These are phyloP conservation scores for Stromatinia cepivora DNA, from an alignment of 2,329 filamentous ascomycete species.

Conservation along the genomic window DNA sequence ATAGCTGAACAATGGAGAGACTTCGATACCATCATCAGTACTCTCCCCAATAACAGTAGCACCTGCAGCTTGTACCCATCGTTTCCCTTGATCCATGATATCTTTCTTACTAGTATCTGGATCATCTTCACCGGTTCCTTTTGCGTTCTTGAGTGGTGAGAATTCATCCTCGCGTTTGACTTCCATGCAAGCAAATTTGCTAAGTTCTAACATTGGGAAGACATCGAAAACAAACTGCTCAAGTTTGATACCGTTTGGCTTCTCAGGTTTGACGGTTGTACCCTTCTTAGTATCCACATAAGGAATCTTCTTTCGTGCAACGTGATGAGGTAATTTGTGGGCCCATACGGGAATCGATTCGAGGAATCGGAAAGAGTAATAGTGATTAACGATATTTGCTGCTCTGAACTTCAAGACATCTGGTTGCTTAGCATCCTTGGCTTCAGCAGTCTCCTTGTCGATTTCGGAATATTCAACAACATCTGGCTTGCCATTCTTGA, in stretches of 20 bases:
- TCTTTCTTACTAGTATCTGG: slow-evolving; percentile 89
- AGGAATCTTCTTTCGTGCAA: slow-evolving; percentile 98
- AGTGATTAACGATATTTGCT: slow-evolving; percentile 99
- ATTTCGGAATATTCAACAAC: slow-evolving; percentile 99
- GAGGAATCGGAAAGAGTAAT: slow-evolving; percentile 94
- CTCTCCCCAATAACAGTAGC: slow-evolving; percentile 68
- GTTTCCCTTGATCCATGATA: slow-evolving; percentile 84
- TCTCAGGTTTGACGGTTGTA: slow-evolving; percentile 82
- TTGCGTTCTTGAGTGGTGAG: slow-evolving; percentile 90
- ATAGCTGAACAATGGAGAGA: slow-evolving; percentile 93
- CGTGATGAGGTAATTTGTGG: slow-evolving; percentile 86
- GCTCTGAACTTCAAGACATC: slow-evolving; percentile 91
- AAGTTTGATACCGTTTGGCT: slow-evolving; percentile 97
- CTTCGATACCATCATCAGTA: slow-evolving; percentile 71
- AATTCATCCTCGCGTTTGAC: slow-evolving; percentile 97
- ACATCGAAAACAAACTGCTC: slow-evolving; percentile 99
- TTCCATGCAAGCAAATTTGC: slow-evolving; percentile 93
- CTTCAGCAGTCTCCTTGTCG: slow-evolving; percentile 82
- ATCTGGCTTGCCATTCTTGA: slow-evolving; percentile 93
- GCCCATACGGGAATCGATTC: slow-evolving; percentile 86
- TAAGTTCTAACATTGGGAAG: slow-evolving; percentile 82
- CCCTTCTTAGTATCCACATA: slow-evolving; percentile 74
- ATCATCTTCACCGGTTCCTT: slow-evolving; percentile 86
- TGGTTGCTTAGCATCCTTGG: slow-evolving; percentile 76
- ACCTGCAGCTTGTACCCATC: slow-evolving; percentile 80